Evolutionary conservation across 345 rosid genomes (phyloP), one percentile per base, ranked within the genome.

Genomic region (Durio zibethinus): DNA sequence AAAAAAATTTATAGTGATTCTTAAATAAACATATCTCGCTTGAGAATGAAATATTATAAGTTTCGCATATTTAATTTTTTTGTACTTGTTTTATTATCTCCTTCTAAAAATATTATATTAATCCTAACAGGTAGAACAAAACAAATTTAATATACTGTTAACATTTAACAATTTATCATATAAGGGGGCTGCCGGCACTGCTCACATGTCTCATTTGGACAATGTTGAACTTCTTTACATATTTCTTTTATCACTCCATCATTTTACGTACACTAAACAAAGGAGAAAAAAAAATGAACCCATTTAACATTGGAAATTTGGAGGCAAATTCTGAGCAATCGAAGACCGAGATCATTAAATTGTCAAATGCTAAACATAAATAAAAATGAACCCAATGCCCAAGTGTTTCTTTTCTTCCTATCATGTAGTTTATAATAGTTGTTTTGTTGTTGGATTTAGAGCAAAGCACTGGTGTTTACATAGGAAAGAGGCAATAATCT

Each of bases 291-390:
- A 5, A 12, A 54, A n/a, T n/a, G n/a, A n/a, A n/a, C n/a, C n/a
- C n/a, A 20, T 59, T 3, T 42, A 25, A 14, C 54, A 56, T 25
- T 63, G 54, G 38, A 76, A 68, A 29, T 61, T 61, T 27, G 10
- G n/a, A 76, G 82, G 69, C 78, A 81, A 83, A 83, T 33, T 10
- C 78, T 33, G 69, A 72, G 42, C 12, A 43, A 5, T 14, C 61
- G 31, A 23, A 21, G 20, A 47, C 20, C 31, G 43, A 36, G 33
- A 21, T 7, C 2, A 15, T 31, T 12, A 11, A 11, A 61, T 20
- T 70, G 62, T 57, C 61, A 5, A 62, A 21, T 43, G 59, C 64
- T 29, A 25, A 73, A 53, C 76, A 64, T 23, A 33, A 1, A 38
- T 25, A 23, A 59, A 57, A 40, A 2, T 25, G 45, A 48, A 29